Percentiles rank a stretch among this genome's conserved stretches.
Conservation (phyloP, 2,329 filamentous ascomycete species). For the Paecilomyces sp. region DNA sequence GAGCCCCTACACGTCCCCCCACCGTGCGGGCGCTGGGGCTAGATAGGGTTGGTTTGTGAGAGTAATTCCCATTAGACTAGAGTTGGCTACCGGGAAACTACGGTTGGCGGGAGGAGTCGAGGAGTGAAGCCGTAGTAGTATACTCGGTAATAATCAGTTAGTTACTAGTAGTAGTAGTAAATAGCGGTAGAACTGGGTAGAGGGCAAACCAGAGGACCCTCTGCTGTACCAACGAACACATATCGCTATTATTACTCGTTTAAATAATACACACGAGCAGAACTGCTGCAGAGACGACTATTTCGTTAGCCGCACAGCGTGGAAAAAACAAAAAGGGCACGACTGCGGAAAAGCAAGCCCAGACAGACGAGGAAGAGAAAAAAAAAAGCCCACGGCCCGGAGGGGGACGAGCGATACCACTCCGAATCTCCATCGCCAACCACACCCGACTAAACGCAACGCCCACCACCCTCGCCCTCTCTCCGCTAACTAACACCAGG, state of each 20-base stretch:
- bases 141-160: neutral
- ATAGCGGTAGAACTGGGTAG: neutral
- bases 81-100: neutral
- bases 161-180: neutral
- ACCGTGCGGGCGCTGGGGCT: neutral
- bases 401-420: neutral
- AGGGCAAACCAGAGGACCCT: neutral
- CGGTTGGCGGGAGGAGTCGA: neutral
- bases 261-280: neutral
- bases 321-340: neutral
- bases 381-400: conserved; percentile 1
- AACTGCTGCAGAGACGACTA: neutral
- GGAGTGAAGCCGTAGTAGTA: neutral
- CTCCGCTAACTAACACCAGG: conserved; percentile 6
- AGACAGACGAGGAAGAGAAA: neutral
- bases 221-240: neutral
- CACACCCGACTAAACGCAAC: neutral
- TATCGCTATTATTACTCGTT: neutral
- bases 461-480: conserved; percentile 11
- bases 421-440: conserved; percentile 4
- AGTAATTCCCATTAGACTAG: neutral
- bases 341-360: neutral
- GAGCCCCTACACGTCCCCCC: neutral
- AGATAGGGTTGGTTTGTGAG: neutral
- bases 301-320: neutral